Evolutionary conservation across 2,329 filamentous ascomycete species (phyloP), one percentile per base, ranked within the genome.

Genomic region (Ophiostoma novo-ulmi): DNA sequence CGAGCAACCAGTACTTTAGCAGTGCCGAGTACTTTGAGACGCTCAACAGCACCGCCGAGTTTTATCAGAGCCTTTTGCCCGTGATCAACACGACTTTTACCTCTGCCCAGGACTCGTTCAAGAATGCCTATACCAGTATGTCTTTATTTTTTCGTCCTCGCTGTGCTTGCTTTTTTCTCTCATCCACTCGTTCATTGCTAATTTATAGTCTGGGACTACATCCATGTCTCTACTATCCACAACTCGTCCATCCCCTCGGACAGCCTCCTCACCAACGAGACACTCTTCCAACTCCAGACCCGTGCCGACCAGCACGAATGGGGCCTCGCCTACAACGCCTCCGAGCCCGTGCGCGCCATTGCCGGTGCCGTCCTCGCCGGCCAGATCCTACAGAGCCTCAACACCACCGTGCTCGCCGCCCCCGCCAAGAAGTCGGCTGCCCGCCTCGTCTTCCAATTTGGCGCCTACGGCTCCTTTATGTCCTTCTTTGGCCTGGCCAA

Each of bases 281-380:
- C 85, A 36, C 82, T 92, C 70, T 78, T 81, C 75, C 87, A 91
- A 77, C 85, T 95, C 71, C 85, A 86, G 75, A 85, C 85, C n/a
- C 87, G 95, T 41, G 93, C 94, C 75, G 88, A 94, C 78, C 81
- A 83, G 71, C 91, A 95, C 79, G 91, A 97, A 79, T 97, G 87
- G 83, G 90, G 89, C 76, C 87, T 95, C 17, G 92, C 92, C 69
- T 96, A 90, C 86, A 94, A 96, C 81, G 80, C 82, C 74, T 90
- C 88, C 80, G 91, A 94, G 76, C 81, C 85, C 64, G 82, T 85
- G 74, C 85, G 87, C 69, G 84, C 87, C 75, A 83, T 89, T 74
- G 82, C 84, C 2, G 87, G 86, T 73, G 80, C 83, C 71, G 85
- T 87, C 35, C 81, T 89, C 3, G 86, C 85, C 1, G 85, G 82